Base-by-base conservation (phyloP, 371 early-diverging fungal species). In the Choanephora cucurbitarum region DNA sequence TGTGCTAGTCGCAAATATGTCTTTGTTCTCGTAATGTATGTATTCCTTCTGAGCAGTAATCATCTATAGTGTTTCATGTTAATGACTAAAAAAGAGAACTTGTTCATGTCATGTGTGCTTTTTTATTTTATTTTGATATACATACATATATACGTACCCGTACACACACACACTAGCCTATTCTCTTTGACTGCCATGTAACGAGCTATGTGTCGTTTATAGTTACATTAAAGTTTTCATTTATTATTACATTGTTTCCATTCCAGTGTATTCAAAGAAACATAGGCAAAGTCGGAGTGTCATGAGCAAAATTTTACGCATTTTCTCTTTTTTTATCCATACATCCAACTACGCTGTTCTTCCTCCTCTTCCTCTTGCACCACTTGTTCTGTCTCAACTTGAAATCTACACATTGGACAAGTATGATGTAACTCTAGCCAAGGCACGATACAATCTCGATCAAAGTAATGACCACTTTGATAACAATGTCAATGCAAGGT, bases 351-450 rank as follows among this genome's bases (percentile, higher is more conserved):
- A 33, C 72, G 59, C 23, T 68, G 60, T 37, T 70, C 75, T 52
- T 79, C 80, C 53, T 79, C 74, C 23, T 79, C 80, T 60, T 79
- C 77, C 40, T 73, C 55, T 34, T 70, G 62, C 1, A 67, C 80
- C 34, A 52, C 24, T 33, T 74, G 46, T 45, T 82, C 81, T 1
- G 83, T 81, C 45, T 75, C 77, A 0, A 87, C 67, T 34, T 77
- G 62, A 55, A 59, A 63, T 52, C 87, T 67, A 52, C 87, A 87
- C 54, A 77, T 51, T 0, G 87, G 87, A 57, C 87, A 87, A 10
- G 84, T 79, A 65, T 85, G 75, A 43, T 78, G 75, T 18, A 76
- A 57, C 33, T 76, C 60, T 23, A 87, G 64, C 87, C 87, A 87
- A 47, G 81, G 74, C 17, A 83, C 66, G 19, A 87, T 44, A 60